Conservation (phyloP, 108 stramenopile species). For the Cyclotella atomus region DNA sequence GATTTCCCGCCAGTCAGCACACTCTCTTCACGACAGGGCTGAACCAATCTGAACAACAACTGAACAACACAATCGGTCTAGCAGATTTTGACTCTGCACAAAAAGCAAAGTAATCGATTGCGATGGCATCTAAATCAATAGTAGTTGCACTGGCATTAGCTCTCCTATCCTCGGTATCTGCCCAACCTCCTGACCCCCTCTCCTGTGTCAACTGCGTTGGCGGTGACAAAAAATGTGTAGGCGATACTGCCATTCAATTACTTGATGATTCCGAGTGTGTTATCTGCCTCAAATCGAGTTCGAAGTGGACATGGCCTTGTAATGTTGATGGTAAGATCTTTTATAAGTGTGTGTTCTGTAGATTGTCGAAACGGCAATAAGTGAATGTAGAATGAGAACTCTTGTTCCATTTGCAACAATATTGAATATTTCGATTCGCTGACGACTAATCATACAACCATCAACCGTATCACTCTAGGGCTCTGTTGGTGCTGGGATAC, state of each 20-base stretch:
- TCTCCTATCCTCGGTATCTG: background rate
- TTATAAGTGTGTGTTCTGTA: too few species aligned
- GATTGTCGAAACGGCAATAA: too few species aligned
- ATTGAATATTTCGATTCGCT: too few species aligned
- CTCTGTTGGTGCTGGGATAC: constrained; percentile 55
- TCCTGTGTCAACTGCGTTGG: constrained; percentile 43
- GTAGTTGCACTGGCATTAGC: background rate
- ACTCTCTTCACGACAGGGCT: too few species aligned
- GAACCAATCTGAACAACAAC: too few species aligned
- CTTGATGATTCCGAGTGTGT: constrained; percentile 39
- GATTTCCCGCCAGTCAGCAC: too few species aligned
- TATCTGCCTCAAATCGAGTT: constrained; percentile 29
- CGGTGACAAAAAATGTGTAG: constrained; percentile 33
- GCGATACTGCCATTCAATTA: constrained; percentile 33
- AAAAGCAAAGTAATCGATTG: background rate
- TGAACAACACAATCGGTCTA: too few species aligned
- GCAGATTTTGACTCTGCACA: background rate
- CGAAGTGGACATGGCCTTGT: constrained; percentile 48
- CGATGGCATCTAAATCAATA: background rate
- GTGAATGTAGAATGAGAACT: too few species aligned
- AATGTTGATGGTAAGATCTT: constrained; percentile 1
- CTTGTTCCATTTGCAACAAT: background rate
- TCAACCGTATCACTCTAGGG: constrained; percentile 15
- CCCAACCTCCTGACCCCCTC: constrained; percentile 13
- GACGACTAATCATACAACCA: background rate